Evolutionary conservation across 768 basidiomycete species (phyloP).

Genomic region (Termitomyces sp.): DNA sequence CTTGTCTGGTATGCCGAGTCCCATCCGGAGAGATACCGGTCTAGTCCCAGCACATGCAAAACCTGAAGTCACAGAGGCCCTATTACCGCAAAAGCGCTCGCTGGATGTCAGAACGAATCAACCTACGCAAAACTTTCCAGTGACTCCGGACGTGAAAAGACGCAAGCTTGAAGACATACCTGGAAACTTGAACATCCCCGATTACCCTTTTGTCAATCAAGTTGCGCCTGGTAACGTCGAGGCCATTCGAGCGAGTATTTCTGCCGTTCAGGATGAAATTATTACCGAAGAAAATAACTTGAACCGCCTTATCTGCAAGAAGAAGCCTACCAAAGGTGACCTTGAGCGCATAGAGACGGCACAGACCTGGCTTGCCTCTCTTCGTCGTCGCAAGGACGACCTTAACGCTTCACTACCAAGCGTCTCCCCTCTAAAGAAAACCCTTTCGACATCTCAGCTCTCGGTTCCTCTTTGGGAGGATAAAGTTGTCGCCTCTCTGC

Average conservation of each 20-base stretch:
- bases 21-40: neutral
- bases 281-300: neutral
- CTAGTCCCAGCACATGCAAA: conserved; percentile 16
- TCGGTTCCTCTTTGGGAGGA: neutral
- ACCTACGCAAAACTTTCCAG: neutral
- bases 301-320: neutral
- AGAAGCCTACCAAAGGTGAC: neutral
- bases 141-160: conserved; percentile 18
- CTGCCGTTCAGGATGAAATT: neutral
- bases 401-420: neutral
- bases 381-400: neutral
- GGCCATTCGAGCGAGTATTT: neutral
- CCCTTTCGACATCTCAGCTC: neutral
- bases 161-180: conserved; percentile 22
- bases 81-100: conserved; percentile 34
- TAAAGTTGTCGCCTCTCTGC: neutral
- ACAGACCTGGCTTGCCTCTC: neutral
- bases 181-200: conserved; percentile 18
- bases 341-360: too few species aligned
- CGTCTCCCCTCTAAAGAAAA: neutral
- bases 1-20: neutral
- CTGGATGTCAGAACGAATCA: conserved; percentile 18
- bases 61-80: conserved; percentile 24
- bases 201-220: too few species aligned
- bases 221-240: neutral